phyloP scores from a whole-genome alignment of 2,329 filamentous ascomycete species.

The Diaporthe velutina region DNA sequence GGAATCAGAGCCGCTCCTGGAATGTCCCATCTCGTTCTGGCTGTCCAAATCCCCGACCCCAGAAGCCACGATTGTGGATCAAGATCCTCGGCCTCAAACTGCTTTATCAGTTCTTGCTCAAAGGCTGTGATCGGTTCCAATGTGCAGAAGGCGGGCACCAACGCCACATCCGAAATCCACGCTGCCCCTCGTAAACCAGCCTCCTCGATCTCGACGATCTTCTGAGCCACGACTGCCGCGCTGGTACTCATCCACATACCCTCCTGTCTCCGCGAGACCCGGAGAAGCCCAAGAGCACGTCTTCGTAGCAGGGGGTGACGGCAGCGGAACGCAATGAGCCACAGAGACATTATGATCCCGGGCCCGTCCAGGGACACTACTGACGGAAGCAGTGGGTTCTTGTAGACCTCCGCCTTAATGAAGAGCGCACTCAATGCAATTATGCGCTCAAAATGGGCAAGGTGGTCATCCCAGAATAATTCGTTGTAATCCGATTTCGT shows the following conservation, averaged over 20 bases:
- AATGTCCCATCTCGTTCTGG: conserved; percentile 16
- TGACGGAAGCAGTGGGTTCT: conserved; percentile 27
- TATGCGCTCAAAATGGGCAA: conserved; percentile 48
- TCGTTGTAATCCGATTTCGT: conserved; percentile 44
- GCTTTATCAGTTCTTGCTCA: conserved; percentile 1
- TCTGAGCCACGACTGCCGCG: conserved; percentile 45
- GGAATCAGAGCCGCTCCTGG: conserved; percentile 18
- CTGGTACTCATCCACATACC: conserved; percentile 51
- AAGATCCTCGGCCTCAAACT: conserved; percentile 31
- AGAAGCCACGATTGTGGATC: conserved; percentile 19
- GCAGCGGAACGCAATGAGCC: conserved; percentile 46
- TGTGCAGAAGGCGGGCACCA: not conserved
- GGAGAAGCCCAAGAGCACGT: conserved; percentile 44
- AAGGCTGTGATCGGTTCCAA: conserved; percentile 11
- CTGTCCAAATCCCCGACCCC: not conserved
- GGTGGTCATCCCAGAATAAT: conserved; percentile 46
- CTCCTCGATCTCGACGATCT: conserved; percentile 41
- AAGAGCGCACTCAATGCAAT: conserved; percentile 39
- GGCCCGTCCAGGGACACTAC: conserved; percentile 49
- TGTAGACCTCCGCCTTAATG: conserved; percentile 23
- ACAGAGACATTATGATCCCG: conserved; percentile 49
- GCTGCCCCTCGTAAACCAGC: conserved; percentile 9
- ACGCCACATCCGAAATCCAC: not conserved
- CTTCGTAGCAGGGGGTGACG: conserved; percentile 48
- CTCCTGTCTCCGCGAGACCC: conserved; percentile 47